Conservation (phyloP, 495 filamentous ascomycete species). For the Immersiella caudata region DNA sequence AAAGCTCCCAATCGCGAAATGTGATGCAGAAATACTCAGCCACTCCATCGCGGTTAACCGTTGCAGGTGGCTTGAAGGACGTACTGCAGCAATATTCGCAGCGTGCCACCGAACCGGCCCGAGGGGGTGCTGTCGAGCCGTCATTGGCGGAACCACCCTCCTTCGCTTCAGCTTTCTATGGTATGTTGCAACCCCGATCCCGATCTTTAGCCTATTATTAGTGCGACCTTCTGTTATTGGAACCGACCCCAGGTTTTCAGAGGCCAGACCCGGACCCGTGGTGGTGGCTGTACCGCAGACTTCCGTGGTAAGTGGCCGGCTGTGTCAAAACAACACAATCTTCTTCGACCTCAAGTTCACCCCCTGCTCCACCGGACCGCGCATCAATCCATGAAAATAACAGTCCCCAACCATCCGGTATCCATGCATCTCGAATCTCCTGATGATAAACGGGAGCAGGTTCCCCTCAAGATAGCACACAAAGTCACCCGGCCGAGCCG, state of each 20-base stretch:
- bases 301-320: no score
- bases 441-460: no score
- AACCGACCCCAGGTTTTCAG: neutral
- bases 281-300: neutral
- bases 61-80: neutral
- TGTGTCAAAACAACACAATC: no score
- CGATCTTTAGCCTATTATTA: neutral
- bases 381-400: no score
- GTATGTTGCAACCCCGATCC: neutral
- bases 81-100: neutral
- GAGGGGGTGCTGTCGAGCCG: neutral
- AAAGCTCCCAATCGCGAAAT: neutral
- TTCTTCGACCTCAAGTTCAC: no score
- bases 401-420: no score
- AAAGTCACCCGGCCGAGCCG: no score
- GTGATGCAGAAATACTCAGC: neutral
- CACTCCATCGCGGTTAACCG: neutral
- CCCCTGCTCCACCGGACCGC: no score
- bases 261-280: neutral
- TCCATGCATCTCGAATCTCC: no score
- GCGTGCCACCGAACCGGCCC: neutral
- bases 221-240: neutral
- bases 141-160: neutral
- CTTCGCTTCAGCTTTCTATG: neutral
- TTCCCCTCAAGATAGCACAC: no score